A percentile compares a stretch with the other conserved stretches of the same genome.
Evolutionary conservation across 768 basidiomycete species (phyloP).

Genomic region (Pleurotus eryngii): DNA sequence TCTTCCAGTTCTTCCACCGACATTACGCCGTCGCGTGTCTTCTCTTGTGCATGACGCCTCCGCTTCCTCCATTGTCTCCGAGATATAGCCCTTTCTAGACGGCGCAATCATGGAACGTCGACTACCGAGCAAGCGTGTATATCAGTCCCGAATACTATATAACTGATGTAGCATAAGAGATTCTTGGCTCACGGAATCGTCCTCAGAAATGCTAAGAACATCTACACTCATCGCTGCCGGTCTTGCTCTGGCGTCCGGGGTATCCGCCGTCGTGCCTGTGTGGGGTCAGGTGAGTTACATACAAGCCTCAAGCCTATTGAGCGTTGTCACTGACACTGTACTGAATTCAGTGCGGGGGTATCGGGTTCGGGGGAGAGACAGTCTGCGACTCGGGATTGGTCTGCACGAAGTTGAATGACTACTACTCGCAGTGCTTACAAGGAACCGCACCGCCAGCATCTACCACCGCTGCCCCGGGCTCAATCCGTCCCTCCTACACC

Average conservation of each 20-base stretch:
- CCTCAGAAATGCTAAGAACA: background rate
- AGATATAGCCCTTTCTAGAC: conserved; percentile 8
- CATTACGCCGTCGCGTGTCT: background rate
- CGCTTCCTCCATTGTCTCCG: background rate
- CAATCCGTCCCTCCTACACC: conserved; percentile 1
- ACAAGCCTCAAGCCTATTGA: background rate
- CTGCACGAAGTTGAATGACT: conserved; percentile 42
- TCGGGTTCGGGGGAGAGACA: conserved; percentile 50
- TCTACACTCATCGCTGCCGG: background rate
- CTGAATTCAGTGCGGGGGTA: conserved; percentile 45
- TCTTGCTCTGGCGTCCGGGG: conserved; percentile 2
- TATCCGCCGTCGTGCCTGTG: background rate
- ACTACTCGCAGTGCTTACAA: conserved; percentile 41
- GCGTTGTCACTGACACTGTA: background rate
- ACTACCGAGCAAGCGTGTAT: too few species aligned
- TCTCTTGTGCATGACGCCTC: background rate
- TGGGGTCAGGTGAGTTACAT: conserved; percentile 1
- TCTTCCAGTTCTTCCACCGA: background rate
- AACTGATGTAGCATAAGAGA: background rate
- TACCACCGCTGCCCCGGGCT: conserved; percentile 12
- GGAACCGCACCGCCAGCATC: conserved; percentile 15
- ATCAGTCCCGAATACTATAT: background rate
- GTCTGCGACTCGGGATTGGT: conserved; percentile 43
- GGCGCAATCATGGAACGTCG: background rate
- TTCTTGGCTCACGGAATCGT: background rate